Evolutionary conservation across 2,329 filamentous ascomycete species (phyloP), one percentile per base, ranked within the genome.

Genomic region (Talaromyces atroroseus): DNA sequence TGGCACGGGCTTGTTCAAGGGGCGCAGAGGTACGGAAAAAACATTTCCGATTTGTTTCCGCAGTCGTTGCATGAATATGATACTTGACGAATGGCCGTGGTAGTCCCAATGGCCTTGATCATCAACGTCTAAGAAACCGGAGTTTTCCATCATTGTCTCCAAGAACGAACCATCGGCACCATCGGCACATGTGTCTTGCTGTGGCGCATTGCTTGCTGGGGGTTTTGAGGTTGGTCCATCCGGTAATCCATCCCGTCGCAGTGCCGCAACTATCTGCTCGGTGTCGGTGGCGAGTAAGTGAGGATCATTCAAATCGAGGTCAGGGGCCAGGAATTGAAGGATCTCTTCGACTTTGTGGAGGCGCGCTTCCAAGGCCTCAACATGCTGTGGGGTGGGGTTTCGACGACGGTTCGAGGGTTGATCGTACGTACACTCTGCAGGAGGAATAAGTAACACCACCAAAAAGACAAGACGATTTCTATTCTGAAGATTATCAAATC

Each of bases 71-170:
- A 96, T 81, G 70, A 96, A 99, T 60, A 92, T 90, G 45, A 92
- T 82, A 2, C 92, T 92, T 0, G 94, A 97, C 0, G 92, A 96
- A 61, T 89, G 88, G 49, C 94, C 94, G 67, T 95, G 90, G 66
- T 96, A 99, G 71, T 97, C 92, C 85, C 91, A 95, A 64, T 94
- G 85, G 44, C 92, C 92, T 64, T 86, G 85, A 63, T 97, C 92
- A 65, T 95, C 91, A 34, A 97, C 80, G 66, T 97, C 92, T 18
- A 99, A 80, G 68, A 92, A 89, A 36, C 92, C 94, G 2, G 92
- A 90, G 44, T 89, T 89, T 68, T 92, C 89, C 57, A 97, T 91
- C 92, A 99, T 97, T 26, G 92, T 95, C 67, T 92, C 86, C 24
- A 99, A 78, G 61, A 92, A 83, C 11, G 83, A 84, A 62, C 92